Evolutionary conservation across 169 alveolate species (phyloP).

Genomic region (Eimeria praecox): DNA sequence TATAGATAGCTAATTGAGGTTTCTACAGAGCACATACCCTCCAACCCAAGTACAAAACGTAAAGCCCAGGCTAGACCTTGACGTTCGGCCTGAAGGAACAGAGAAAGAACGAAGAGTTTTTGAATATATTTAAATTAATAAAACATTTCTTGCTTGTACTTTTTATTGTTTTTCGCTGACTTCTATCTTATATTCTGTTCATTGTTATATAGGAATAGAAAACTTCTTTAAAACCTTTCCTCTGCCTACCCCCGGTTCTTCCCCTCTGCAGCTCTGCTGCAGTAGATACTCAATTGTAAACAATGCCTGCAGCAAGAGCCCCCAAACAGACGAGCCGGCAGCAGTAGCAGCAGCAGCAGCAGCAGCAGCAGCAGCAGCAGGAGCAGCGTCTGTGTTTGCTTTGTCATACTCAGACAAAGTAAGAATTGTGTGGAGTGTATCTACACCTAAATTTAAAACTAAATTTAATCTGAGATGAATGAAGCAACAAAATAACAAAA

Average conservation of each 20-base stretch:
- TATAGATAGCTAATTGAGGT: background rate
- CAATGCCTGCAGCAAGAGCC: background rate
- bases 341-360: background rate
- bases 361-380: background rate
- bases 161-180: background rate
- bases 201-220: background rate
- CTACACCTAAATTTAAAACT: too few relatives aligned
- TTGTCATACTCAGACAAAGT: too few relatives aligned
- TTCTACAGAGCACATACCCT: constrained; percentile 7
- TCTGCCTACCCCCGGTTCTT: background rate
- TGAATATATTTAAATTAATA: too few relatives aligned
- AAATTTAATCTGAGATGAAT: too few relatives aligned
- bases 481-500: too few relatives aligned
- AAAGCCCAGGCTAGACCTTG: constrained; percentile 17
- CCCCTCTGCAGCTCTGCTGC: background rate
- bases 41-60: constrained; percentile 22
- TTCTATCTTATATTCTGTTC: background rate
- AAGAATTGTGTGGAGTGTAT: too few relatives aligned
- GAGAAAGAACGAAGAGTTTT: background rate
- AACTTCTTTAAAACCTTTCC: too few relatives aligned
- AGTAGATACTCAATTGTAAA: background rate
- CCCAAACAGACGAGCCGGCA: background rate
- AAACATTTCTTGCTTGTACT: too few relatives aligned
- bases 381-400: background rate
- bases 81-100: constrained; percentile 24